phyloP scores from a whole-genome alignment of 1,284 basidiomycete species.

The Peniophora sp. region DNA sequence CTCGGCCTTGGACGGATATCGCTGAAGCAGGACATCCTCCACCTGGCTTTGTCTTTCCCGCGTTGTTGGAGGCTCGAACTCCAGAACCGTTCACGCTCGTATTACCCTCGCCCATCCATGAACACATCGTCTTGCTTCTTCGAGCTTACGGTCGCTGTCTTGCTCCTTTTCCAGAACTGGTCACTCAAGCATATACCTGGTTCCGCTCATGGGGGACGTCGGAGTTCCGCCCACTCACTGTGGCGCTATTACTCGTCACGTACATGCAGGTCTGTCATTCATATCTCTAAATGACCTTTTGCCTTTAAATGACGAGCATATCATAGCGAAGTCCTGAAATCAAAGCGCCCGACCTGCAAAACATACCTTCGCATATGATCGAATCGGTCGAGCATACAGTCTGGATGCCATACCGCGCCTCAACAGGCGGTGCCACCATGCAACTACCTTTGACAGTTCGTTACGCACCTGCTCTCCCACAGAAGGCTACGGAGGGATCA shows the following conservation, averaged over 20 bases:
- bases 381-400: no score
- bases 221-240: conserved; percentile 3
- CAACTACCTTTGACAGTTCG: no score
- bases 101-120: conserved; percentile 5
- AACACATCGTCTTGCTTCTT: conserved; percentile 4
- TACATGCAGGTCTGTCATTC: conserved; percentile 7
- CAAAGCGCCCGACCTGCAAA: not conserved
- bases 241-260: conserved; percentile 6
- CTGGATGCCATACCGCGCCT: no score
- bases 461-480: no score
- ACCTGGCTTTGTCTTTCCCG: not conserved
- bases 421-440: no score
- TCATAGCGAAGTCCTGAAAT: not conserved
- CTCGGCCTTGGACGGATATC: not conserved
- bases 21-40: not conserved
- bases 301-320: not conserved
- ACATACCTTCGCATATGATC: no score
- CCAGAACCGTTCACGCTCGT: conserved; percentile 2
- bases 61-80: not conserved
- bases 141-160: not conserved
- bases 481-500: no score
- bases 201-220: conserved; percentile 3
- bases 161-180: not conserved
- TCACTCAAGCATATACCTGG: conserved; percentile 3
- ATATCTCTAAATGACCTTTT: not conserved